Evolutionary conservation across 1,139 yeast species (phyloP), one percentile per base, ranked within the genome.

Genomic region (Yamadazyma diospyri): DNA sequence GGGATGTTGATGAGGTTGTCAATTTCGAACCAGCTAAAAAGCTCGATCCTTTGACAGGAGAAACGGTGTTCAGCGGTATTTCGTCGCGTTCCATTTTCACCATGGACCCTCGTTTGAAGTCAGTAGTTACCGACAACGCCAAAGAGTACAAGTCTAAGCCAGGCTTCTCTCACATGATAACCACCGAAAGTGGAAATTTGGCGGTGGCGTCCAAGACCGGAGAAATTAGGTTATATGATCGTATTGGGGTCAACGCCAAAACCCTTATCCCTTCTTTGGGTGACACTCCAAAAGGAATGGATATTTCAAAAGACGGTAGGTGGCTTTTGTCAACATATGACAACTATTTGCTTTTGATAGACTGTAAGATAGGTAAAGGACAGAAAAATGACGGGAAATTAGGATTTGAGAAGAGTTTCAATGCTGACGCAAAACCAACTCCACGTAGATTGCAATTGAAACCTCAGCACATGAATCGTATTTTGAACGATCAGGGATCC

Each of bases 261-360:
- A 79, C 92, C 1, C 69, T 75, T 14, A 60, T 87, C 24, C 95
- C 95, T 1, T 86, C 94, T 0, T 61, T 87, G 35, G 95, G 95
- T 11, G 94, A 85, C 43, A 64, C 78, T 2, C 75, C 83, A 30
- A 59, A 69, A 30, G 83, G 83, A 16, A 48, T 85, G 17, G 89
- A 83, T 38, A 77, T 76, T 1, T 78, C 94, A 5, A 77, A 81
- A 16, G 94, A 84, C 52, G 96, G 96, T 36, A 68, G 76, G 48
- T 87, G 89, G 85, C 49, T 87, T 26, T 61, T 88, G 40, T 94
- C 88, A 1, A 87, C 96, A 0, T 84, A 92, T 61, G 64, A 69
- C 46, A 72, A 77, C 1, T 84, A 83, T 50, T 59, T 87, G 38
- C 61, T 87, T 36, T 67, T 88, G 31, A 67, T 85, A 41, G 94